Percentiles rank a stretch among this genome's conserved stretches.
These are phyloP conservation scores for Thymus quinquecostatus DNA, from an alignment of 257 asterid species.

Conservation along the genomic window DNA sequence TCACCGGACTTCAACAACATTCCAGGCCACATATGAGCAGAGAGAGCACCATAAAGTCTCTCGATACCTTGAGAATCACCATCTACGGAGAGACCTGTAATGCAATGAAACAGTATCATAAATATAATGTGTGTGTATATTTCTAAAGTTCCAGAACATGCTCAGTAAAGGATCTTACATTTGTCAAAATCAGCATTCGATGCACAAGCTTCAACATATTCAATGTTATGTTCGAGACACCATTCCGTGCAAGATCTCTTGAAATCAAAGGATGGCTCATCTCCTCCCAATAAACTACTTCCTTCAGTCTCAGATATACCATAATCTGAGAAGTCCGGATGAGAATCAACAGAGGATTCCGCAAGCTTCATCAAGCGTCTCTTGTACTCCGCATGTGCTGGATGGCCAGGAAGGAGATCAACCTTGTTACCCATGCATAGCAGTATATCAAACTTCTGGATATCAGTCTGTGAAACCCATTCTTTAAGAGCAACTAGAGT, in stretches of 20 bases:
- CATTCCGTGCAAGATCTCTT: constrained; percentile 67
- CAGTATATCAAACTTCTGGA: constrained; percentile 72
- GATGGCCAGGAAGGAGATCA: constrained; percentile 88
- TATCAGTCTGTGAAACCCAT: constrained; percentile 71
- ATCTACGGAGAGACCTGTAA: constrained; percentile 55
- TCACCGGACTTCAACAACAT: constrained; percentile 94
- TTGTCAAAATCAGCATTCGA: constrained; percentile 84
- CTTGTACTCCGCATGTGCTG: constrained; percentile 81
- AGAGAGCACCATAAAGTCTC: constrained; percentile 83
- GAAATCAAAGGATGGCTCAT: constrained; percentile 55
- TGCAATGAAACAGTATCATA: background rate
- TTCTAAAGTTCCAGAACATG: background rate
- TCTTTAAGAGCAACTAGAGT: constrained; percentile 72
- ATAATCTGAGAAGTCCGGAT: constrained; percentile 47
- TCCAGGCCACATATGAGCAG: constrained; percentile 99
- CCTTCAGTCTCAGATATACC: constrained; percentile 94
- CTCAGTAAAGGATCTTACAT: constrained; percentile 54
- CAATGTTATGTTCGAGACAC: constrained; percentile 84
- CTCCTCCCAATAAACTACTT: constrained; percentile 77
- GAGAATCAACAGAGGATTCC: constrained; percentile 47
- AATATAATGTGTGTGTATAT: background rate
- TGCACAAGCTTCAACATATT: constrained; percentile 91
- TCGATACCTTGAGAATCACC: constrained; percentile 97
- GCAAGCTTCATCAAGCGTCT: constrained; percentile 55
- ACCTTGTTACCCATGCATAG: constrained; percentile 92